Base-by-base conservation (phyloP, 208 protist genomes). In the Crithidia expoeki region DNA sequence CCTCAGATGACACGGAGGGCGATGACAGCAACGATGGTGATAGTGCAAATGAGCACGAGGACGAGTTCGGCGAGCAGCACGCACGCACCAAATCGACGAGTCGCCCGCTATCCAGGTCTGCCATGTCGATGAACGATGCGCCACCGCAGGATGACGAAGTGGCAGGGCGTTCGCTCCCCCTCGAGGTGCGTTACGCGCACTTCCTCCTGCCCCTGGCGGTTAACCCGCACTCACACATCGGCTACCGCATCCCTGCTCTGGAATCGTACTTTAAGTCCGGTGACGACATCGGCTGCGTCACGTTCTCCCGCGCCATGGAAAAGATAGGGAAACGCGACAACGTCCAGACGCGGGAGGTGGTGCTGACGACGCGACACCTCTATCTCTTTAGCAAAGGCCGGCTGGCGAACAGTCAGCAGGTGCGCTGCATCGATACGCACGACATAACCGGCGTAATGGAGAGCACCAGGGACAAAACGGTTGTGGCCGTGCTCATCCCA, bases 241-340 rank as follows among this genome's bases (percentile, higher is more conserved):
- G 61, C 17, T 73, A 78, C 50, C 78, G 78, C 44, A 23, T 87
- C 52, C 63, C 66, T 0, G 72, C 68, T 0, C 52, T 89, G 7
- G 73, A 72, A 21, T 49, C 65, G 56, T 66, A 83, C 51, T 81
- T 92, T 49, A 69, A 75, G 46, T 44, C 57, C 7, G 76, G 72
- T 33, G 86, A 92, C 63, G 69, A 57, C 42, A 28, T 65, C 5
- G 33, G 68, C 34, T 66, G 79, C 47, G 79, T 89, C 38, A 78
- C 88, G 32, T 92, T 89, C 60, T 92, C 81, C 4, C 73, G 80
- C 49, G 65, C 57, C 27, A 79, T 89, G 32, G 83, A 89, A 51
- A 87, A 89, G 69, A 66, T 89, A 50, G 80, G 80, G 21, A 85
- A 86, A 51, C 66, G 68, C 10, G 80, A 88, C 70, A 85, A 79